phyloP scores from a whole-genome alignment of 495 filamentous ascomycete genomes.

The Pseudevernia furfuracea region DNA sequence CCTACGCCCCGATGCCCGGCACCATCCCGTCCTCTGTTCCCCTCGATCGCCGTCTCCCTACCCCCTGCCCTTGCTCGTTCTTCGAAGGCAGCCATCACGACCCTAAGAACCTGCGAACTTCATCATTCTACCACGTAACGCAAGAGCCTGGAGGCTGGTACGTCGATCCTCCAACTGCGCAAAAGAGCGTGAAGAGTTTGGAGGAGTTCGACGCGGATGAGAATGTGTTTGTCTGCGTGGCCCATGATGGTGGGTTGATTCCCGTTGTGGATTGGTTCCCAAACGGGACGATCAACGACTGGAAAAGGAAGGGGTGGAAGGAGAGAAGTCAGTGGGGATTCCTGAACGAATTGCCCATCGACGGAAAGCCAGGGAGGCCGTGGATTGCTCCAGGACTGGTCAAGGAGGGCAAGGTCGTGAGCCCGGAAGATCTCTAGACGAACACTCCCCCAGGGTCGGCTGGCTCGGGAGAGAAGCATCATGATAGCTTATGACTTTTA shows the following conservation, averaged over 20 bases:
- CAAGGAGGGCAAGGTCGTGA: constrained; percentile 25
- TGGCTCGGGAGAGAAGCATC: neutral
- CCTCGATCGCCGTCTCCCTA: constrained; percentile 19
- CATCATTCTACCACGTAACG: constrained; percentile 26
- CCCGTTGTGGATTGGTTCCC: constrained; percentile 47
- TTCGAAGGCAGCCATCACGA: constrained; percentile 26
- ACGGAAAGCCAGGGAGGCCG: constrained; percentile 25
- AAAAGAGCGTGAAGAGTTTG: constrained; percentile 37
- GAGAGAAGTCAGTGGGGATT: constrained; percentile 46
- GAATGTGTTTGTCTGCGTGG: constrained; percentile 44
- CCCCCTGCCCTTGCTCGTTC: constrained; percentile 29
- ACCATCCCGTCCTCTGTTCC: constrained; percentile 32
- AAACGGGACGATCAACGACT: constrained; percentile 39
- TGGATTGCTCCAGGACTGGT: constrained; percentile 26
- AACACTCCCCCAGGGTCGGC: neutral
- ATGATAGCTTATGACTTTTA: neutral
- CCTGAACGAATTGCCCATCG: constrained; percentile 43
- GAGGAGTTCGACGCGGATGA: constrained; percentile 45
- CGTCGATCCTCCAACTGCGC: constrained; percentile 24
- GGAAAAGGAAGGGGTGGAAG: constrained; percentile 45
- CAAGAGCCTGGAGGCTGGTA: constrained; percentile 24
- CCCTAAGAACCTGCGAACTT: constrained; percentile 18
- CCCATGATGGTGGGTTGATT: constrained; percentile 45
- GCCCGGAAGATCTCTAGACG: neutral
- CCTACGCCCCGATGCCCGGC: constrained; percentile 40